These are phyloP conservation scores for Ogataea pini DNA, from an alignment of 805 yeast species.

Conservation along the genomic window DNA sequence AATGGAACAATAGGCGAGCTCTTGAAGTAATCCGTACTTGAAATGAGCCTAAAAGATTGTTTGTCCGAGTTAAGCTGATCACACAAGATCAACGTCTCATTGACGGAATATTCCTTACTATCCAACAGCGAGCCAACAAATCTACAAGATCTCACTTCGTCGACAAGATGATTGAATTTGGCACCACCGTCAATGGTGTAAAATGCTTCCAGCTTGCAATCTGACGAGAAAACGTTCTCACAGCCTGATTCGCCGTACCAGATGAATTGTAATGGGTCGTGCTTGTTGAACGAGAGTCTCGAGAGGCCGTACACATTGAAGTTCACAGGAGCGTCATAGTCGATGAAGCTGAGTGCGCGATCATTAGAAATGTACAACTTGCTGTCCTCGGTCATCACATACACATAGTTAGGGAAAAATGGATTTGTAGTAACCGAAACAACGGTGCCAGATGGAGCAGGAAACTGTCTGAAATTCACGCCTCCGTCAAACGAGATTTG, in stretches of 20 bases:
- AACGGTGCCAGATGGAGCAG: slow-evolving; percentile 40
- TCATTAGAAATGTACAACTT: slow-evolving; percentile 61
- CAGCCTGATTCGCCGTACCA: slow-evolving; percentile 69
- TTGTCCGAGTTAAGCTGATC: slow-evolving; percentile 42
- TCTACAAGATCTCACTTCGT: slow-evolving; percentile 60
- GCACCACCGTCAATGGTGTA: slow-evolving; percentile 69
- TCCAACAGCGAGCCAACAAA: slow-evolving; percentile 61
- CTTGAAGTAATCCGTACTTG: slow-evolving; percentile 56
- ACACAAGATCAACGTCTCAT: slow-evolving; percentile 65
- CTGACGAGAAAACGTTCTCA: slow-evolving; percentile 39
- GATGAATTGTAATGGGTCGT: slow-evolving; percentile 57
- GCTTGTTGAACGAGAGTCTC: slow-evolving; percentile 63
- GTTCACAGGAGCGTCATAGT: slow-evolving; percentile 51
- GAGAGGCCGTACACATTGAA: slow-evolving; percentile 39
- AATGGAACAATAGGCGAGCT: slow-evolving; percentile 43
- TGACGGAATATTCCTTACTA: slow-evolving; percentile 24
- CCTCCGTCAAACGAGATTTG: slow-evolving; percentile 78
- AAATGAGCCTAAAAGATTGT: slow-evolving; percentile 31
- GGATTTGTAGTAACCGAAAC: slow-evolving; percentile 63
- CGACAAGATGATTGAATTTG: slow-evolving; percentile 54
- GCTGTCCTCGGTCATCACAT: slow-evolving; percentile 50
- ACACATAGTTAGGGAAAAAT: slow-evolving; percentile 54
- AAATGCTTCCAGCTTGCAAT: slow-evolving; percentile 61
- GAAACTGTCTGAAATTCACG: slow-evolving; percentile 39
- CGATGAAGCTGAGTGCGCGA: slow-evolving; percentile 61